These are phyloP conservation scores for Aspergillus hortae DNA, from an alignment of 2,329 filamentous ascomycete genomes.

Conservation along the genomic window DNA sequence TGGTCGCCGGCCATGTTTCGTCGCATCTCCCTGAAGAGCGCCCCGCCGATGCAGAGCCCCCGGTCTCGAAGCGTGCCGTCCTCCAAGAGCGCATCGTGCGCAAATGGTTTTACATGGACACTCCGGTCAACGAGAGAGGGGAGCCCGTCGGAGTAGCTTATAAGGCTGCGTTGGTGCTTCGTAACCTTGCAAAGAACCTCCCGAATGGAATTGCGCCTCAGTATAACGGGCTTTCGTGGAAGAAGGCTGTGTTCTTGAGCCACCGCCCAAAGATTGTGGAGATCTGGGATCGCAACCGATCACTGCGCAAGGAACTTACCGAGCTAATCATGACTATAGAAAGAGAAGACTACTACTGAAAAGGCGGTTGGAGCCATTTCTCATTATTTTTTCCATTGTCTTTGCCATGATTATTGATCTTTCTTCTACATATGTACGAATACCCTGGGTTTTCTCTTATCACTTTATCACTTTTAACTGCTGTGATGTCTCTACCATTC, in stretches of 20 bases:
- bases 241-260: conserved; percentile 38
- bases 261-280: conserved; percentile 37
- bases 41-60: conserved; percentile 29
- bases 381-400: neutral
- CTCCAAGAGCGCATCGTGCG: conserved; percentile 40
- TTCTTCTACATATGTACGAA: conserved; percentile 13
- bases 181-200: conserved; percentile 45
- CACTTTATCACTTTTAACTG: conserved; percentile 6
- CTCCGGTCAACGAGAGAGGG: conserved; percentile 39
- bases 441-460: conserved; percentile 14
- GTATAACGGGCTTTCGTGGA: conserved; percentile 34
- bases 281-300: conserved; percentile 39
- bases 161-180: conserved; percentile 45
- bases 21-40: conserved; percentile 38
- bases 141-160: conserved; percentile 46
- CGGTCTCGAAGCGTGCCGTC: conserved; percentile 33
- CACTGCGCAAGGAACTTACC: conserved; percentile 39
- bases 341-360: conserved; percentile 35
- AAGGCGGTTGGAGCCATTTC: neutral
- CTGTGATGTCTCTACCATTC: conserved; percentile 5
- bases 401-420: conserved; percentile 3
- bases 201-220: conserved; percentile 29
- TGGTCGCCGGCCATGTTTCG: conserved; percentile 39
- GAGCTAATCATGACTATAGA: conserved; percentile 43
- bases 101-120: conserved; percentile 39